Conservation (phyloP, 2,329 filamentous ascomycete genomes). For the Pseudogymnoascus sp. region DNA sequence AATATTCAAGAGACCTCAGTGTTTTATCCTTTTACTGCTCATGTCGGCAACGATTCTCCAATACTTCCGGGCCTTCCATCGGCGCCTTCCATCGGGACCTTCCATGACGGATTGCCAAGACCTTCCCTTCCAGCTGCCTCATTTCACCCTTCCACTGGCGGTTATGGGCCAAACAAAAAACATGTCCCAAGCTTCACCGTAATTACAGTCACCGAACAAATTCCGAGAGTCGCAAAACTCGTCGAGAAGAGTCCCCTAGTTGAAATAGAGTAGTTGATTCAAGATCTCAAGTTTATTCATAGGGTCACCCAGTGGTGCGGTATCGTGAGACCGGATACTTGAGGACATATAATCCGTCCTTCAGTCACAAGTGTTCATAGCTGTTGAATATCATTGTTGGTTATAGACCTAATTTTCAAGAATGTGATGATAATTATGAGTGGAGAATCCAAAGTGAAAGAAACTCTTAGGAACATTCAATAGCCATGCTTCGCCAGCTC, state of each 20-base stretch:
- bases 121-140: not conserved
- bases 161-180: not conserved
- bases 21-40: not conserved
- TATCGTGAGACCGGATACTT: not conserved
- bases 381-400: not conserved
- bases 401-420: not conserved
- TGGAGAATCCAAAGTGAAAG: not conserved
- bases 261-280: not conserved
- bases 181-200: not conserved
- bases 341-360: not conserved
- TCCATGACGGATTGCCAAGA: slow-evolving; percentile 5
- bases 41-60: not conserved
- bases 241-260: not conserved
- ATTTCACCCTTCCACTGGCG: not conserved
- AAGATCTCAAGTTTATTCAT: not conserved
- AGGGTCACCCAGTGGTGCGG: not conserved
- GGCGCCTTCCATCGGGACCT: not conserved
- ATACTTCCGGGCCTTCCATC: not conserved
- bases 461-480: not conserved
- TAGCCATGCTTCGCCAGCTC: slow-evolving; percentile 16
- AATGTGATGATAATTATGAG: not conserved
- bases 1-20: not conserved
- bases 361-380: not conserved
- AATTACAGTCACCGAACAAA: not conserved
- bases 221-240: no score